A percentile compares a stretch with the other conserved stretches of the same genome.
phyloP scores from a whole-genome alignment of 164 flowering plant genomes.

The Umbilicus rupestris region DNA sequence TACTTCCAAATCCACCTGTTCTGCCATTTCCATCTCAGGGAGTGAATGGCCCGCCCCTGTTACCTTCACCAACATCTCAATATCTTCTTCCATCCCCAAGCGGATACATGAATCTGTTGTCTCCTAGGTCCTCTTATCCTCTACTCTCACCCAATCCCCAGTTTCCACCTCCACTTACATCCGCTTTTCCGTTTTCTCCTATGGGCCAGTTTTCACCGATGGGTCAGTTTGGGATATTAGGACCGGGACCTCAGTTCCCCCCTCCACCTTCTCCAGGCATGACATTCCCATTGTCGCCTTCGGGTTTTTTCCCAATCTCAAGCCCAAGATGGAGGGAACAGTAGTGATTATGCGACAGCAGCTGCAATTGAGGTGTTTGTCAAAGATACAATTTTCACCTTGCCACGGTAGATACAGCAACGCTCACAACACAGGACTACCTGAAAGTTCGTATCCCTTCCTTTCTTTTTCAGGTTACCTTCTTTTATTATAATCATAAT shows the following conservation, averaged over 20 bases:
- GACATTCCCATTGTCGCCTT: conserved; percentile 66
- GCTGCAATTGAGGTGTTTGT: no score
- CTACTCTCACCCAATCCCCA: conserved; percentile 68
- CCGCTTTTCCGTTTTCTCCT: conserved; percentile 56
- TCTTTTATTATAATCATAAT: background rate
- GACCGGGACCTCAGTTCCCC: conserved; percentile 74
- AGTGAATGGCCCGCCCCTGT: conserved; percentile 39
- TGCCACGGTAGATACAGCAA: no score
- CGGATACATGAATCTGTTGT: conserved; percentile 41
- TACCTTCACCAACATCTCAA: conserved; percentile 84
- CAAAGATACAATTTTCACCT: no score
- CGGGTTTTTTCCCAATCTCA: conserved; percentile 53
- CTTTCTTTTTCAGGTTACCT: background rate
- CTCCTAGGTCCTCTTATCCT: conserved; percentile 86
- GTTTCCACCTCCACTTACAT: conserved; percentile 61
- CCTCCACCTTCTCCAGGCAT: conserved; percentile 72
- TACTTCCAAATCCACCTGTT: conserved; percentile 49
- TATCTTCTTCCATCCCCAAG: conserved; percentile 75
- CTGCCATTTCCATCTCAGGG: conserved; percentile 49
- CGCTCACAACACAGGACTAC: background rate
- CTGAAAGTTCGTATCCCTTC: background rate
- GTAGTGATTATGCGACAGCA: conserved; percentile 22
- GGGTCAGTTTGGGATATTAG: conserved; percentile 69
- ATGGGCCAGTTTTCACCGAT: no score
- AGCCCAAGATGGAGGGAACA: conserved; percentile 89